These are phyloP conservation scores for Eleusine indica DNA, from an alignment of 176 grass and related monocot species.

Conservation along the genomic window DNA sequence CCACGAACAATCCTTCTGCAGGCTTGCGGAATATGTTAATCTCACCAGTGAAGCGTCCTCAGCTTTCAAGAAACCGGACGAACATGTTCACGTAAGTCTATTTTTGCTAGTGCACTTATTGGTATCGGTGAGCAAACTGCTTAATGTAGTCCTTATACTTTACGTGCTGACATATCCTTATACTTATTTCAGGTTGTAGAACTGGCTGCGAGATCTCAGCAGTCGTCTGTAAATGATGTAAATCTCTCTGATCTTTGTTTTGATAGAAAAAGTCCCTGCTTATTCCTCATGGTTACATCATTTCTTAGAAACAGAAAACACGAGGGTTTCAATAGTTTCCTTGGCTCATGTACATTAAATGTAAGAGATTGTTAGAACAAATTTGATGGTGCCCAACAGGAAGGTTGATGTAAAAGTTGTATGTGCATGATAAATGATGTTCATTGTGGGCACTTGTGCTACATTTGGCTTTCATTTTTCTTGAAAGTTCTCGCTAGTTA, in stretches of 20 bases:
- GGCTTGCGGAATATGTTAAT: slow-evolving; percentile 67
- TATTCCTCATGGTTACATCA: neutral
- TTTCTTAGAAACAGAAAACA: neutral
- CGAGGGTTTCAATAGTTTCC: neutral
- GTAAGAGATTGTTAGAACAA: neutral
- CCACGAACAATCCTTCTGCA: slow-evolving; percentile 52
- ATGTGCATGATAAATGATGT: neutral
- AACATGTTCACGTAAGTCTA: slow-evolving; percentile 63
- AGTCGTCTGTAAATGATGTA: neutral
- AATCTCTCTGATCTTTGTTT: slow-evolving; percentile 3
- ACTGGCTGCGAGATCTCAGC: neutral
- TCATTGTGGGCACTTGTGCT: neutral
- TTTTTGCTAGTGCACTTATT: neutral
- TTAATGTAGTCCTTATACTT: neutral
- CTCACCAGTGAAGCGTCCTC: slow-evolving; percentile 66
- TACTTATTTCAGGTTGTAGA: slow-evolving; percentile 52
- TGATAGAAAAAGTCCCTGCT: neutral
- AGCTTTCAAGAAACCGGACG: slow-evolving; percentile 37
- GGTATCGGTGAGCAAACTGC: neutral
- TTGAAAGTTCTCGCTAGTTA: neutral
- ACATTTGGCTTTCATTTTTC: neutral
- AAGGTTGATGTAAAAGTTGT: neutral
- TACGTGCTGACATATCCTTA: slow-evolving; percentile 19
- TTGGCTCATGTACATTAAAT: slow-evolving; percentile 7
- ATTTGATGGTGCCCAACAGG: neutral